Conservation (phyloP, 2,329 filamentous ascomycete genomes). For the Fusarium humuli region DNA sequence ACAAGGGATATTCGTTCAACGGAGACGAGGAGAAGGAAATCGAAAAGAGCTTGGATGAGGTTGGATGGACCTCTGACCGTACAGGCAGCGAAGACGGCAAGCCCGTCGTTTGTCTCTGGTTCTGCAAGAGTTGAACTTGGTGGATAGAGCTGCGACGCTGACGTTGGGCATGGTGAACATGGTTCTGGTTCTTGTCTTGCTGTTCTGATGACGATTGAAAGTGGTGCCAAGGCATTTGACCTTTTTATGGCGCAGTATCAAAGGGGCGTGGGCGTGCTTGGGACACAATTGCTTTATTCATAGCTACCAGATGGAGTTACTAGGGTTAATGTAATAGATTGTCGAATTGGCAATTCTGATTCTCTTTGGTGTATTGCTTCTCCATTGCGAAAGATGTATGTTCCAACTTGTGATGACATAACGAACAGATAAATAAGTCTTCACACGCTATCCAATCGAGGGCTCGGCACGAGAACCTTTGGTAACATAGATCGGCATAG, state of each 20-base stretch:
- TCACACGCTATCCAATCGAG: too few relatives aligned
- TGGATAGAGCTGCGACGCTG: not conserved
- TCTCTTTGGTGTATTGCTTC: too few relatives aligned
- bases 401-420: too few relatives aligned
- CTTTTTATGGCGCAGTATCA: too few relatives aligned
- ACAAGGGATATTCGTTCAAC: conserved; percentile 63
- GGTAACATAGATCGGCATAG: too few relatives aligned
- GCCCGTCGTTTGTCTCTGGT: conserved; percentile 70
- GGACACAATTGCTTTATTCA: not conserved
- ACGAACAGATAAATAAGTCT: too few relatives aligned
- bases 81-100: conserved; percentile 61
- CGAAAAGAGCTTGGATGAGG: conserved; percentile 62
- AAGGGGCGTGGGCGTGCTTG: not conserved
- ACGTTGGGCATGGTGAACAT: not conserved
- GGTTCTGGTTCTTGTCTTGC: not conserved
- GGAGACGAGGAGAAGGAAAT: conserved; percentile 63
- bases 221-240: not conserved
- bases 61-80: conserved; percentile 69
- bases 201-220: not conserved
- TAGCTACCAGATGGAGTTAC: not conserved
- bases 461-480: too few relatives aligned
- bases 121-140: conserved; percentile 61
- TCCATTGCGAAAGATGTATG: too few relatives aligned
- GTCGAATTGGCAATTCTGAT: not conserved
- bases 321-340: not conserved